Evolutionary conservation across 192 early-diverging fungal species (phyloP).

Genomic region (Chytriomyces sp.): DNA sequence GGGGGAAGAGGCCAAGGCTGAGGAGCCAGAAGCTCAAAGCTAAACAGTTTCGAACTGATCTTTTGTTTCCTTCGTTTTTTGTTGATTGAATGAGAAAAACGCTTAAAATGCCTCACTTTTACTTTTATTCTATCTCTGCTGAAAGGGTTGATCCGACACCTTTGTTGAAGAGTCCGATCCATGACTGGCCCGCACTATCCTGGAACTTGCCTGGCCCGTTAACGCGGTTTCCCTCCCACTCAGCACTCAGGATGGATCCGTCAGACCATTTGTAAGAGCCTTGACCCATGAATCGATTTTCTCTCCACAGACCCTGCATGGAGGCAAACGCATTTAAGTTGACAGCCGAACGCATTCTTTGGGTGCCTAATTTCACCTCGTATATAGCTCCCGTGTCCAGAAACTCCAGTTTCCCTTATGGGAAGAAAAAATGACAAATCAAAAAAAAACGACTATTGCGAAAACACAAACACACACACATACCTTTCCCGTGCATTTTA

Average conservation of each 20-base stretch:
- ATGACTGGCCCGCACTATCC: constrained; percentile 34
- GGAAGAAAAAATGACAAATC: background rate
- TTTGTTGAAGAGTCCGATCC: constrained; percentile 45
- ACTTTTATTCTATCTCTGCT: constrained; percentile 28
- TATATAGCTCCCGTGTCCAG: constrained; percentile 37
- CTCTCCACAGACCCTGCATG: constrained; percentile 39
- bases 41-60: constrained; percentile 34
- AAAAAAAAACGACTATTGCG: background rate
- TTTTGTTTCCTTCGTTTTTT: constrained; percentile 17
- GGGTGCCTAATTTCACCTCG: constrained; percentile 26
- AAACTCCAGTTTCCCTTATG: constrained; percentile 14
- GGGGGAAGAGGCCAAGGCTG: constrained; percentile 60
- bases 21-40: constrained; percentile 58
- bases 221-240: constrained; percentile 41
- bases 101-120: background rate
- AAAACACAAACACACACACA: background rate
- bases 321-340: background rate
- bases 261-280: constrained; percentile 49
- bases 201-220: constrained; percentile 41
- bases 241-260: constrained; percentile 37
- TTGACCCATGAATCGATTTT: constrained; percentile 44
- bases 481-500: constrained; percentile 32
- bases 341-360: background rate
- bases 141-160: constrained; percentile 37
- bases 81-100: constrained; percentile 1